Evolutionary conservation across 257 asterid species (phyloP).

Genomic region (Ballota nigra): DNA sequence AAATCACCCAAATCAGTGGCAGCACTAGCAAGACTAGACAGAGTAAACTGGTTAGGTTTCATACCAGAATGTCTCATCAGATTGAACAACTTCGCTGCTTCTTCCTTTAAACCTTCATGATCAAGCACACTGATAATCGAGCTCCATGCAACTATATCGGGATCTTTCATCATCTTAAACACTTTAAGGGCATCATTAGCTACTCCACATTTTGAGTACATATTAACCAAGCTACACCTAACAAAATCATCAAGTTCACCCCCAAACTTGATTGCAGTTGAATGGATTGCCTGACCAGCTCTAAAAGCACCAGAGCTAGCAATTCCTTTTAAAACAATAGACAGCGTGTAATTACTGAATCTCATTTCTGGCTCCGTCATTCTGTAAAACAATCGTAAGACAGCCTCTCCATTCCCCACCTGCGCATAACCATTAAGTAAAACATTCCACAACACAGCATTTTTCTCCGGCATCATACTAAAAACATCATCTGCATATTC

Average conservation of each 20-base stretch:
- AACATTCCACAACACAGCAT: constrained; percentile 72
- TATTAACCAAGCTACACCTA: constrained; percentile 65
- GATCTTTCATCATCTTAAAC: constrained; percentile 51
- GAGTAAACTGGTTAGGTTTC: constrained; percentile 73
- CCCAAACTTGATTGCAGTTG: constrained; percentile 60
- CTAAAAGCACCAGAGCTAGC: constrained; percentile 43
- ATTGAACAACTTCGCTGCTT: constrained; percentile 60
- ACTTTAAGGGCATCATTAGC: constrained; percentile 59
- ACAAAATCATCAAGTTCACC: constrained; percentile 64
- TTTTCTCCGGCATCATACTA: constrained; percentile 60
- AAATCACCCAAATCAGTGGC: constrained; percentile 59
- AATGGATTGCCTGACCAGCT: constrained; percentile 65
- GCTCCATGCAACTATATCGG: constrained; percentile 82
- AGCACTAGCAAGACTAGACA: constrained; percentile 61
- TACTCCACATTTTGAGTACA: constrained; percentile 72
- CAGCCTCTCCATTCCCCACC: constrained; percentile 62
- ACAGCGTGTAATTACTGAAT: constrained; percentile 59
- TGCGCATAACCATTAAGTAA: constrained; percentile 83
- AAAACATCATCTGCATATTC: constrained; percentile 60
- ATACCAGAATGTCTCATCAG: constrained; percentile 57
- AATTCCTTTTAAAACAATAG: constrained; percentile 73
- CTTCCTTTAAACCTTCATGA: constrained; percentile 67
- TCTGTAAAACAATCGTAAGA: constrained; percentile 44
- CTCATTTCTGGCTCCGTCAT: constrained; percentile 60
- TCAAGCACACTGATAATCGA: constrained; percentile 65